These are phyloP conservation scores for Thinopyrum elongatum DNA, from an alignment of 176 grass and related monocot species.

Conservation along the genomic window DNA sequence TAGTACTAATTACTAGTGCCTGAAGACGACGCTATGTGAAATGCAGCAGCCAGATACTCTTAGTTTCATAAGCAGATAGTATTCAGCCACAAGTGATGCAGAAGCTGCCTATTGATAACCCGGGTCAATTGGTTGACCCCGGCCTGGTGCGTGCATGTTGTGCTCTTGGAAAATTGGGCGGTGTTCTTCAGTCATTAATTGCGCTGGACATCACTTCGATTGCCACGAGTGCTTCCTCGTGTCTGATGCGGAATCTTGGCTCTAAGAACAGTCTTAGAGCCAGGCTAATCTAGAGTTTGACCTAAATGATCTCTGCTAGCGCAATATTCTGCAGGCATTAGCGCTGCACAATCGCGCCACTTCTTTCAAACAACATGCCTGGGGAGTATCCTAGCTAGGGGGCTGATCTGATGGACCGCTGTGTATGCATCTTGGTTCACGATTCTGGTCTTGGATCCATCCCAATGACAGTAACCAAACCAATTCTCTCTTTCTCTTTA, in stretches of 20 bases:
- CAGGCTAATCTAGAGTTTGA: constrained; percentile 42
- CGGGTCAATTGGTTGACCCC: constrained; percentile 38
- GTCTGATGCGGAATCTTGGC: constrained; percentile 20
- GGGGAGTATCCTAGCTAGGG: constrained; percentile 4
- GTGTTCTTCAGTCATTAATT: constrained; percentile 40
- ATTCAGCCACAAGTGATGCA: neutral
- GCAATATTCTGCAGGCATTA: constrained; percentile 37
- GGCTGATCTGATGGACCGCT: constrained; percentile 32
- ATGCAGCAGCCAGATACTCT: neutral
- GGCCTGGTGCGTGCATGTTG: constrained; percentile 4
- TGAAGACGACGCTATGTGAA: neutral
- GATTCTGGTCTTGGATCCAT: constrained; percentile 10
- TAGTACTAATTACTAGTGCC: neutral
- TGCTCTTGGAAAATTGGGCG: constrained; percentile 11
- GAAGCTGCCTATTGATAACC: constrained; percentile 30
- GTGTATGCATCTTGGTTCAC: neutral
- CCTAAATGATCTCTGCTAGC: neutral
- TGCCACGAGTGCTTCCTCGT: constrained; percentile 9
- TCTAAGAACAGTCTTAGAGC: constrained; percentile 26
- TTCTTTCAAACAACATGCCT: constrained; percentile 17
- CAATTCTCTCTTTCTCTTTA: neutral
- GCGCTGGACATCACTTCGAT: constrained; percentile 7
- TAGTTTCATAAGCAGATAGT: neutral
- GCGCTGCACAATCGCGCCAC: constrained; percentile 6
- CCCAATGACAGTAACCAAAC: neutral